Conservation (phyloP, 2,329 filamentous ascomycete genomes). For the Pestalotiopsis sp. region DNA sequence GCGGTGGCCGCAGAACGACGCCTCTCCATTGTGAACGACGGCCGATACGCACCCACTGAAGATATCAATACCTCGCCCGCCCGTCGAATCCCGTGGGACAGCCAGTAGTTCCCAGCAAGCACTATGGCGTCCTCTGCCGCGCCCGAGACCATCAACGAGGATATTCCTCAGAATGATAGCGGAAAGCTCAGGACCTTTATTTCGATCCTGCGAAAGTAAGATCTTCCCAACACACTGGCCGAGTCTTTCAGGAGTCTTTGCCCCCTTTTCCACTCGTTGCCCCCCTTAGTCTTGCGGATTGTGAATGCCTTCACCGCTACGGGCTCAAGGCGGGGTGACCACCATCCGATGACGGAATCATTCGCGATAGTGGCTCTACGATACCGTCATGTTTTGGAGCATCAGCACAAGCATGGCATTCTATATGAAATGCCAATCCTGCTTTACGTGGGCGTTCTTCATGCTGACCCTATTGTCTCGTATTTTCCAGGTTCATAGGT, state of each 20-base stretch:
- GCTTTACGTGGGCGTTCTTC: background rate
- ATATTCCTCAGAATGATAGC: constrained; percentile 66
- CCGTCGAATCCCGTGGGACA: background rate
- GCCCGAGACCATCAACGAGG: constrained; percentile 30
- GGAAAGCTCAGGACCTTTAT: constrained; percentile 91
- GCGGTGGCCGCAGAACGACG: background rate
- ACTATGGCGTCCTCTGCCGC: constrained; percentile 28
- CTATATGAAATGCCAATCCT: background rate
- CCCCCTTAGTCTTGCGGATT: background rate
- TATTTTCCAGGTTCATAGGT: constrained; percentile 77
- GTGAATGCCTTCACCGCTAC: constrained; percentile 14
- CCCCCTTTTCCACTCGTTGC: background rate
- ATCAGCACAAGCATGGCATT: background rate
- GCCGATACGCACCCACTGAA: background rate
- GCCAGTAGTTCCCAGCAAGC: constrained; percentile 1
- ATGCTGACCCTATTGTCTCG: background rate
- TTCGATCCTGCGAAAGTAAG: constrained; percentile 84
- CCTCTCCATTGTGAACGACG: background rate
- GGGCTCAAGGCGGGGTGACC: constrained; percentile 12
- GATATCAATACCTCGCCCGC: background rate
- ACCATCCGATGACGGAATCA: constrained; percentile 17
- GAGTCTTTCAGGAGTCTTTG: background rate
- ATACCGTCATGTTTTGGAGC: background rate
- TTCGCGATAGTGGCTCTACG: background rate
- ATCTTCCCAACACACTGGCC: background rate